Evolutionary conservation across 2,329 filamentous ascomycete genomes (phyloP).

Genomic region (Penicillium sclerotiorum): DNA sequence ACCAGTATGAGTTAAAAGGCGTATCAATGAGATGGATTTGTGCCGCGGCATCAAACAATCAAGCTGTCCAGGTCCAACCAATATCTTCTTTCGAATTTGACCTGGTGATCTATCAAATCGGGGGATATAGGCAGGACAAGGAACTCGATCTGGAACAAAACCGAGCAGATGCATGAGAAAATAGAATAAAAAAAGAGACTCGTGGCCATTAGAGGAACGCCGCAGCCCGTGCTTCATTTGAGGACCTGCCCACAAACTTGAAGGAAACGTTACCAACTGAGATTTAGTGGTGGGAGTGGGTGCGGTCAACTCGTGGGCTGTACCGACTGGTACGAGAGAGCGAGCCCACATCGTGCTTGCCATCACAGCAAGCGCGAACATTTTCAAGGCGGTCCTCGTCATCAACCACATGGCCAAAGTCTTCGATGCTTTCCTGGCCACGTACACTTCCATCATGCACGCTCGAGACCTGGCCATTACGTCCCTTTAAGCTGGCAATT

Average conservation of each 20-base stretch:
- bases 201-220: constrained; percentile 25
- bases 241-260: constrained; percentile 29
- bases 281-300: constrained; percentile 39
- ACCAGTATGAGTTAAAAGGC: constrained; percentile 1
- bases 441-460: constrained; percentile 43
- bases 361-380: constrained; percentile 95
- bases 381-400: constrained; percentile 81
- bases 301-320: constrained; percentile 42
- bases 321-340: constrained; percentile 46
- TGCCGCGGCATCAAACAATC: background rate
- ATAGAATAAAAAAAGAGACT: constrained; percentile 19
- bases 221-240: constrained; percentile 24
- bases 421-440: constrained; percentile 75
- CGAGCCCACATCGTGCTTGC: constrained; percentile 70
- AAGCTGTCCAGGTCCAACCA: background rate
- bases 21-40: background rate
- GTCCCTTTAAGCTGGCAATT: constrained; percentile 52
- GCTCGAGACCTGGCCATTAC: constrained; percentile 39
- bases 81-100: background rate
- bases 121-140: background rate
- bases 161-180: constrained; percentile 10
- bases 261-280: constrained; percentile 18
- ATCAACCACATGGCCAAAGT: constrained; percentile 70
- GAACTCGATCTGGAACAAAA: constrained; percentile 3
- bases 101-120: background rate